Conservation (phyloP, 768 basidiomycete genomes). For the Tubosaeta brunneosetosa region DNA sequence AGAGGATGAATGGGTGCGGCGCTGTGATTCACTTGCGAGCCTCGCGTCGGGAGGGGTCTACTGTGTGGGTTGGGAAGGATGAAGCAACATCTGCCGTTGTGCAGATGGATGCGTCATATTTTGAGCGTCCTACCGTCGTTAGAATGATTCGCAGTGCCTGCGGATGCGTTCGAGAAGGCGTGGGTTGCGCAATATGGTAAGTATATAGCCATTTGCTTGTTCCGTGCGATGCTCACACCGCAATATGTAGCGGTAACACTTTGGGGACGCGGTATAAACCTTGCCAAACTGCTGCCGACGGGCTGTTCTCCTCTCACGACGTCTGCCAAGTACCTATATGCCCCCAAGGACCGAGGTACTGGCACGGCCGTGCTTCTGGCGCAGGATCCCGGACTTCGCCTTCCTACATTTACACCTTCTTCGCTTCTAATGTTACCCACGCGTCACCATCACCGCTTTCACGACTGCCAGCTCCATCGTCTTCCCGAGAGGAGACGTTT, state of each 20-base stretch:
- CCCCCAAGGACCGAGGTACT: conserved; percentile 42
- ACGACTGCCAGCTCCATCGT: neutral
- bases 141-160: conserved; percentile 54
- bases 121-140: conserved; percentile 45
- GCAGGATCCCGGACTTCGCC: conserved; percentile 14
- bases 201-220: conserved; percentile 10
- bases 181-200: conserved; percentile 61
- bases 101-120: conserved; percentile 53
- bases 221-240: conserved; percentile 8
- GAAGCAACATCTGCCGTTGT: conserved; percentile 51
- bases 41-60: conserved; percentile 45
- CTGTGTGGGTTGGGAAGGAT: conserved; percentile 56
- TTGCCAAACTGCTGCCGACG: conserved; percentile 52
- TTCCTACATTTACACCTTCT: conserved; percentile 43
- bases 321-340: conserved; percentile 22
- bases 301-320: conserved; percentile 31
- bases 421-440: conserved; percentile 40
- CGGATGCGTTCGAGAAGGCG: conserved; percentile 62
- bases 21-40: conserved; percentile 55
- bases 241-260: conserved; percentile 50
- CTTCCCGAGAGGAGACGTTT: conserved; percentile 17
- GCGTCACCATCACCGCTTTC: conserved; percentile 18
- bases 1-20: conserved; percentile 55
- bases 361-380: conserved; percentile 29
- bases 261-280: conserved; percentile 60